Base-by-base conservation (phyloP, 345 rosid genomes). In the Eutrema heterophyllum region DNA sequence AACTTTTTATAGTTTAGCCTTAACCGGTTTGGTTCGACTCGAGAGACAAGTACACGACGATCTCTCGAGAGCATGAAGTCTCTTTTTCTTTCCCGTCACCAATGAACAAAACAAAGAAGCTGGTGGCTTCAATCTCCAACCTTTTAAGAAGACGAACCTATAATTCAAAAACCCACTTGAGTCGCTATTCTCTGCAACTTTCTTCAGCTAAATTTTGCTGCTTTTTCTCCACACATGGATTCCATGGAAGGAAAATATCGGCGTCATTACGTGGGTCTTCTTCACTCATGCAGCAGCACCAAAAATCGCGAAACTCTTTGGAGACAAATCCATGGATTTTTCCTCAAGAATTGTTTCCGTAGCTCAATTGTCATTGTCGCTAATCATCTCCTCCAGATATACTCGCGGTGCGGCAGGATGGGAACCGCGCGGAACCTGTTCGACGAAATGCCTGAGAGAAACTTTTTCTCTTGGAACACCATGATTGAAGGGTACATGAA, bases 401-500 rank as follows among this genome's bases (percentile, higher is more conserved):
- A 92, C 63, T 14, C 69, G 4, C 45, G 83, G 3, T 81, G 83
- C 50, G 87, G 87, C 3, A 62, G 55, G 32, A 65, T 83, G 75
- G 24, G 16, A 1, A 78, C 74, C 27, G 96, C 92, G 1, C 81
- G 61, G 53, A 79, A 61, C 3, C 14, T 91, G 86, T 88, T 89
- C 80, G 86, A 88, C 13, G 94, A 87, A 82, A 87, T 93, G 96
- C 84, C 86, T 7, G 71, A 62, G 0, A 83, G 82, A 75, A 93
- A 91, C 77, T 71, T 44, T 75, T 93, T 89, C 79, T 80, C 59
- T 4, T 54, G 93, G 93, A 90, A 90, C 82, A 81, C 87, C 1
- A 76, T 89, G 79, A 82, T 89, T 62, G 91, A 89, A 68, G 91
- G 87, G 44, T 86, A 84, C 51, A 70, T 90, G 86, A 88, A 74